Percentiles rank a stretch among this genome's conserved stretches.
These are phyloP conservation scores for Babesia bovis DNA, from an alignment of 169 alveolate species.

Conservation along the genomic window DNA sequence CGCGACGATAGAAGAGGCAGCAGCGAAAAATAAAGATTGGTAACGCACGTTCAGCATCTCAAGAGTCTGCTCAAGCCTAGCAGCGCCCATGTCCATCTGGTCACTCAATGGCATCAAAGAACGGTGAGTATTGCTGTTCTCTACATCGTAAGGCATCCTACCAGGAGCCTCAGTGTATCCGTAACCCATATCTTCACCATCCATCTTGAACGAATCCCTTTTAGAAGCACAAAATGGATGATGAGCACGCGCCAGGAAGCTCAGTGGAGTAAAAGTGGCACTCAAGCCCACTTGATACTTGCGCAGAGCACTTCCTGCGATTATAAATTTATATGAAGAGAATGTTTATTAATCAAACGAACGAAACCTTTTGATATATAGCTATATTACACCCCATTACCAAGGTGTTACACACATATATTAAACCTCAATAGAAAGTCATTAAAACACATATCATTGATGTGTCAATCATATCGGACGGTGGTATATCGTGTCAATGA, in stretches of 20 bases:
- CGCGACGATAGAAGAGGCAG: slow-evolving; percentile 80
- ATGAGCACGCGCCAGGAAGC: not conserved
- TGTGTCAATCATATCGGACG: not conserved
- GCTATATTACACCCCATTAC: slow-evolving; percentile 18
- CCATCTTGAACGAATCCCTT: slow-evolving; percentile 16
- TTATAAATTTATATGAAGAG: not conserved
- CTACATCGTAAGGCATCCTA: slow-evolving; percentile 36
- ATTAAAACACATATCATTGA: not conserved
- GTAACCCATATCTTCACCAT: slow-evolving; percentile 29
- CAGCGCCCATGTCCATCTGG: slow-evolving; percentile 87
- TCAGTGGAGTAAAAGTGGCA: not conserved
- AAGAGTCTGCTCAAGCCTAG: slow-evolving; percentile 85
- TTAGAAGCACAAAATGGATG: not conserved
- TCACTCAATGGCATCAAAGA: slow-evolving; percentile 33
- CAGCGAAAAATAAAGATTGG: slow-evolving; percentile 84
- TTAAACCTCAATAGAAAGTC: not conserved
- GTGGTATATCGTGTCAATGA: not conserved
- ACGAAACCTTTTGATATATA: not conserved
- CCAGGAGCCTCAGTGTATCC: slow-evolving; percentile 68
- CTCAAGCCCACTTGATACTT: not conserved
- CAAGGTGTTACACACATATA: slow-evolving; percentile 12
- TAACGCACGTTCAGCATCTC: slow-evolving; percentile 82
- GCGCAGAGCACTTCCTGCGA: not conserved
- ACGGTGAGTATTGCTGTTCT: slow-evolving; percentile 49
- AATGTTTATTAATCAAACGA: not conserved